These are phyloP conservation scores for Fraxinus baroniana DNA, from an alignment of 305 asterid genomes.

Conservation along the genomic window DNA sequence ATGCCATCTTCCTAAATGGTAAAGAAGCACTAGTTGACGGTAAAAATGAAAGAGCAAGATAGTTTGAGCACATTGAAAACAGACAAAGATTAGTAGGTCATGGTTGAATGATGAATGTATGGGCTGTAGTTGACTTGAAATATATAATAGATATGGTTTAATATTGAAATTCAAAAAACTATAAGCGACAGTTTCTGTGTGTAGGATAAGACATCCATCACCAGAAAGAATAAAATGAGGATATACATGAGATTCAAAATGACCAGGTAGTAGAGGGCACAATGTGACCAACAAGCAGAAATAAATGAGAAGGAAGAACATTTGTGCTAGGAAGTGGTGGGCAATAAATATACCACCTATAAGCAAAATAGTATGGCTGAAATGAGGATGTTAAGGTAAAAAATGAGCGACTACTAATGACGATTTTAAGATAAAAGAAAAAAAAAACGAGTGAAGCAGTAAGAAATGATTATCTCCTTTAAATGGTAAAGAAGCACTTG, in stretches of 20 bases:
- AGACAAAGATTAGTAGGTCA: background rate
- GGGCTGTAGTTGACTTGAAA: background rate
- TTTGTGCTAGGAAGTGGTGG: background rate
- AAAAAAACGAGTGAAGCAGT: background rate
- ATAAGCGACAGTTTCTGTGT: background rate
- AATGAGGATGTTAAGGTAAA: background rate
- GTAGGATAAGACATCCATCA: background rate
- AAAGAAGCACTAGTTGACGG: background rate
- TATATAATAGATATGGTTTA: background rate
- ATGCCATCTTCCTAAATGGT: background rate
- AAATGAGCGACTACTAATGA: background rate
- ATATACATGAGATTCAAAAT: background rate
- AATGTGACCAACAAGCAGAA: background rate
- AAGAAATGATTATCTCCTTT: background rate
- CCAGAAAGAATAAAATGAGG: background rate
- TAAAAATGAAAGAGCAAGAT: background rate
- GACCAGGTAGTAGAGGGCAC: background rate
- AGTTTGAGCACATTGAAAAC: background rate
- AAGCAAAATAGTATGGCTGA: background rate
- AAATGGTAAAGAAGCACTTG: background rate
- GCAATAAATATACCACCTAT: background rate
- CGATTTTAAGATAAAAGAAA: background rate
- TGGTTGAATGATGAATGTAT: background rate
- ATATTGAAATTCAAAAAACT: background rate
- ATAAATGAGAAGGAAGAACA: background rate